Evolutionary conservation across 106 monocot genomes (phyloP).

Genomic region (Allium sativum): DNA sequence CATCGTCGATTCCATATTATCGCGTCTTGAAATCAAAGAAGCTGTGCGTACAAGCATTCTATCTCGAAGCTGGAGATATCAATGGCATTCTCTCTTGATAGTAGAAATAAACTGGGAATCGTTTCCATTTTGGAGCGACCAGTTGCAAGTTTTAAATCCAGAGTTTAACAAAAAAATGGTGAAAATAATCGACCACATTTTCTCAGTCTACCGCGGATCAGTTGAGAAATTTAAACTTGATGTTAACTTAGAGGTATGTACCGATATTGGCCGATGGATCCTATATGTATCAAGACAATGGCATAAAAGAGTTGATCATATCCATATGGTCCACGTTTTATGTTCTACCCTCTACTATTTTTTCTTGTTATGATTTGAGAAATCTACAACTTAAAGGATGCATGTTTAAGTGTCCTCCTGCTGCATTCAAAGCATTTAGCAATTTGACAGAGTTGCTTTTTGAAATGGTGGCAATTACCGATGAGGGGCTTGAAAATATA

Average conservation of each 20-base stretch:
- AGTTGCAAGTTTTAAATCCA: too few species aligned
- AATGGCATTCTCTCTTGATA: neutral
- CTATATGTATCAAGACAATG: conserved; percentile 9
- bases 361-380: neutral
- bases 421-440: conserved; percentile 1
- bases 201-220: conserved; percentile 5
- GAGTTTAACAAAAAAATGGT: neutral
- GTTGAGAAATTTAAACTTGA: conserved; percentile 1
- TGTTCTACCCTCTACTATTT: conserved; percentile 4
- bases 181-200: conserved; percentile 4
- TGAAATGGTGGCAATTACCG: neutral
- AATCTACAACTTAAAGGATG: neutral
- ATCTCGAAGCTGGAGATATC: neutral
- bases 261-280: conserved; percentile 3
- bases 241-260: neutral
- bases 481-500: neutral
- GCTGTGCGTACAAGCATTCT: neutral
- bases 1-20: too few species aligned
- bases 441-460: neutral
- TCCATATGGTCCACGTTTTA: neutral
- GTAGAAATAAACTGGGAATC: neutral
- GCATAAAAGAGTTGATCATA: conserved; percentile 1
- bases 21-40: too few species aligned
- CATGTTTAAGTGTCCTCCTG: neutral
- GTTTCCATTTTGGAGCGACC: neutral